A percentile compares a stretch with the other conserved stretches of the same genome.
phyloP scores from a whole-genome alignment of 805 yeast genomes.

The Lachancea lanzarotensis region DNA sequence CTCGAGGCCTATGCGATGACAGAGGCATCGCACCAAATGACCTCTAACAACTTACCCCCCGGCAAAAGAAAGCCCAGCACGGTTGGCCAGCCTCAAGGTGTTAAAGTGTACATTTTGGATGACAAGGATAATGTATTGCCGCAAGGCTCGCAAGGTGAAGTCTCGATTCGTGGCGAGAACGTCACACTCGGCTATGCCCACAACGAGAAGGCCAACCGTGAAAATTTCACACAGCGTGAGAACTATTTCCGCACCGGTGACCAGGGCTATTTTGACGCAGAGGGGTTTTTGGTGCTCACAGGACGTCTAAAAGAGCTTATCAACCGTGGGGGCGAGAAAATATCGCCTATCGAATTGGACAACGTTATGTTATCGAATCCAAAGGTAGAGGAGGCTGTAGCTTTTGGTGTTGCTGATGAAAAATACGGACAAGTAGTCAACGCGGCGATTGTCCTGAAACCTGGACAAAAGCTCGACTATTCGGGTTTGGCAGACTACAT shows the following conservation, averaged over 20 bases:
- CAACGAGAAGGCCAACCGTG: conserved; percentile 64
- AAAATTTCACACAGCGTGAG: conserved; percentile 48
- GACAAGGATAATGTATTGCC: conserved; percentile 41
- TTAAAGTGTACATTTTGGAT: conserved; percentile 52
- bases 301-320: conserved; percentile 71
- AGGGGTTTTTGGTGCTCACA: conserved; percentile 54
- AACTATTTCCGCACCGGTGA: conserved; percentile 76
- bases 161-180: conserved; percentile 58
- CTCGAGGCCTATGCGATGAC: conserved; percentile 78
- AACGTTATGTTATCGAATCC: conserved; percentile 54
- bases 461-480: conserved; percentile 33
- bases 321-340: conserved; percentile 74
- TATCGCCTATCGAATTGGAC: conserved; percentile 67
- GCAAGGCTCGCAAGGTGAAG: conserved; percentile 59
- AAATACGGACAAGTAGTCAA: conserved; percentile 67
- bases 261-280: conserved; percentile 56
- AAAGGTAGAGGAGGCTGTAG: conserved; percentile 61
- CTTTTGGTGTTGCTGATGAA: conserved; percentile 60
- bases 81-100: conserved; percentile 69
- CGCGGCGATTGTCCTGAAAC: conserved; percentile 57
- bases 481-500: conserved; percentile 44
- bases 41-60: conserved; percentile 62
- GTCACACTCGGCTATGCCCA: conserved; percentile 68
- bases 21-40: conserved; percentile 76
- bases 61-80: conserved; percentile 63